Evolutionary conservation across 495 filamentous ascomycete species (phyloP).

Genomic region (Umbilicaria muhlenbergii): DNA sequence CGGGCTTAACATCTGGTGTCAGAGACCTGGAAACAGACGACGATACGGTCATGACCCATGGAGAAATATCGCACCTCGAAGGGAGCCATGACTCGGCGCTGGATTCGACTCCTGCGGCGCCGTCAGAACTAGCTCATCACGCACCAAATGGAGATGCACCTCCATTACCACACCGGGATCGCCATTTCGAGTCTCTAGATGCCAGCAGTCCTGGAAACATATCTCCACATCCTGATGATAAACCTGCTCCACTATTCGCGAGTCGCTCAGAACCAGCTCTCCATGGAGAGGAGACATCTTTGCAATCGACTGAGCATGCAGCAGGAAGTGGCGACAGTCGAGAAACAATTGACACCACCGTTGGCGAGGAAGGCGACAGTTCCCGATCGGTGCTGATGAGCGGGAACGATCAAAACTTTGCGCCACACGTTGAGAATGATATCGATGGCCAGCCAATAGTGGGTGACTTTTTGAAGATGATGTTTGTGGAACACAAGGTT

Average conservation of each 20-base stretch:
- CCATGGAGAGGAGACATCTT: conserved; percentile 13
- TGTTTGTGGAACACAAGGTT: conserved; percentile 86
- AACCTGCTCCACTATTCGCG: conserved; percentile 50
- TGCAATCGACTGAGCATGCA: conserved; percentile 11
- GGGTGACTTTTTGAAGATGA: conserved; percentile 93
- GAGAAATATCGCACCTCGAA: conserved; percentile 5
- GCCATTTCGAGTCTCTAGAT: conserved; percentile 4
- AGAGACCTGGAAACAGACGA: conserved; percentile 34
- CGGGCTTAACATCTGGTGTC: conserved; percentile 34
- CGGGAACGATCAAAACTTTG: conserved; percentile 20
- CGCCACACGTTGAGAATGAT: conserved; percentile 41
- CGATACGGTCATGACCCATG: conserved; percentile 20
- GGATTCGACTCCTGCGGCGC: too few relatives aligned
- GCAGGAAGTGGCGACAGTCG: conserved; percentile 10
- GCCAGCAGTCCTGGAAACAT: conserved; percentile 14
- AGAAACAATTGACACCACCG: conserved; percentile 13
- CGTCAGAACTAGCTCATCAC: not conserved
- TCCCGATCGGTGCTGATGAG: conserved; percentile 12
- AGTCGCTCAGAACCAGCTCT: conserved; percentile 7
- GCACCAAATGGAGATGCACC: conserved; percentile 6
- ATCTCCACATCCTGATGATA: conserved; percentile 46
- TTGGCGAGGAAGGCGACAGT: conserved; percentile 16
- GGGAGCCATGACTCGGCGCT: too few relatives aligned
- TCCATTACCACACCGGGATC: conserved; percentile 11
- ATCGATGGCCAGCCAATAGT: conserved; percentile 71